Evolutionary conservation across 2,329 filamentous ascomycete genomes (phyloP), one percentile per base, ranked within the genome.

Genomic region (Aspergillus sclerotialis): DNA sequence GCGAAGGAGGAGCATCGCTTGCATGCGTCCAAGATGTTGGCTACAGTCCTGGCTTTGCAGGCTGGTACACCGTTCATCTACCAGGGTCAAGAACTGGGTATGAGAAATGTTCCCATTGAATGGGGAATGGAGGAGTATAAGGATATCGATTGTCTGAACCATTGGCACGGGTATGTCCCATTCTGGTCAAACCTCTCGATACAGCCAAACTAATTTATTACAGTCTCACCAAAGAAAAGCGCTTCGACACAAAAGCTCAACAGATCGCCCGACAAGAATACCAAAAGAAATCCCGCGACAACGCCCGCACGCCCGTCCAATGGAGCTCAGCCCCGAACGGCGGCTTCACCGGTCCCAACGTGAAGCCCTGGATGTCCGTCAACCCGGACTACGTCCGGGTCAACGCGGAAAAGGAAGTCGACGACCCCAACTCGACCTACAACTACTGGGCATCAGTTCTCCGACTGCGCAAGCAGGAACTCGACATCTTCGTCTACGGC

Each of bases 291-390:
- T 61, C 60, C 0, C 56, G 82, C 14, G 83, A 88, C 56, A 83
- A 88, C 55, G 77, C 76, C 6, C 70, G 83, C 29, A 78, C 79
- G 1, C 82, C 82, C 0, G 79, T 88, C 58, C 81, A 85, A 51
- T 88, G 83, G 82, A 69, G 77, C 41, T 50, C 58, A n/a, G 64
- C 60, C 1, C 50, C 61, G 0, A 72, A 85, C 39, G 80, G 68
- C 0, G 82, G 83, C 8, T 88, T 87, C 61, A 78, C 79, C 0
- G 63, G 63, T 2, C 60, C 60, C 1, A 61, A 59, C 7, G 55
- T 53, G 4, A 68, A 66, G 35, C 79, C 82, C 2, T 88, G 83
- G 83, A 86, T 87, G 74, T 70, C 73, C 10, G 72, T 78, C 25
- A 79, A 84, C 51, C 73, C 80, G 36, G 72, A 78, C 50, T 80